Base-by-base conservation (phyloP, 768 basidiomycete genomes). In the Mycena rosella region DNA sequence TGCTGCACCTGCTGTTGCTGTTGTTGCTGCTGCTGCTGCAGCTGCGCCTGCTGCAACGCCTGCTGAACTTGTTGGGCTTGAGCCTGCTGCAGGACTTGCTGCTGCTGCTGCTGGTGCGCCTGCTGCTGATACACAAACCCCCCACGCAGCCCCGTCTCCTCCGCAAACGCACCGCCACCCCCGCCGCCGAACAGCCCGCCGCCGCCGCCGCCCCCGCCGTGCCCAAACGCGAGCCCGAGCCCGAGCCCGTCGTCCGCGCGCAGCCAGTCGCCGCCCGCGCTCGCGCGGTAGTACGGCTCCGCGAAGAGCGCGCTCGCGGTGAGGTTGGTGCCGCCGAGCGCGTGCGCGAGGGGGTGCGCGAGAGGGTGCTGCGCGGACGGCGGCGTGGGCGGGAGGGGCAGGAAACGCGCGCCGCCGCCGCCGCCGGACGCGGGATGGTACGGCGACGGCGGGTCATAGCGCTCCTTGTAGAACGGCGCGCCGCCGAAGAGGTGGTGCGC, bases 41-140 rank as follows among this genome's bases (percentile, higher is more conserved):
- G 49, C 18, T 44, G 52, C 20, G 32, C 47, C 36, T 45, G 61
- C 40, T 54, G 59, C 17, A 20, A 32, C 24, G n/a, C n/a, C n/a
- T n/a, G n/a, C n/a, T n/a, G n/a, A n/a, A 26, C 57, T 20, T 56
- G 63, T 2, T 57, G 56, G n/a, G n/a, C n/a, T 11, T 29, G 48
- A 27, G 42, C 49, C 8, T 30, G 42, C 42, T 42, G 42, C 11
- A 8, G 42, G 6, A 8, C 26, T 13, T 58, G 40, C 5, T 45
- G 40, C 30, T 49, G 9, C 11, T 7, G 17, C n/a, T n/a, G n/a
- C n/a, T n/a, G n/a, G n/a, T n/a, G n/a, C n/a, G n/a, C n/a, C n/a
- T n/a, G 47, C 36, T 73, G 44, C 27, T 78, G 80, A 30, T 69
- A 67, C 42, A 22, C 63, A 15, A 71, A 67, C 32, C 47, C 58